phyloP scores from a whole-genome alignment of 1,139 yeast species.

The Keqinozyma sinolaborantium region DNA sequence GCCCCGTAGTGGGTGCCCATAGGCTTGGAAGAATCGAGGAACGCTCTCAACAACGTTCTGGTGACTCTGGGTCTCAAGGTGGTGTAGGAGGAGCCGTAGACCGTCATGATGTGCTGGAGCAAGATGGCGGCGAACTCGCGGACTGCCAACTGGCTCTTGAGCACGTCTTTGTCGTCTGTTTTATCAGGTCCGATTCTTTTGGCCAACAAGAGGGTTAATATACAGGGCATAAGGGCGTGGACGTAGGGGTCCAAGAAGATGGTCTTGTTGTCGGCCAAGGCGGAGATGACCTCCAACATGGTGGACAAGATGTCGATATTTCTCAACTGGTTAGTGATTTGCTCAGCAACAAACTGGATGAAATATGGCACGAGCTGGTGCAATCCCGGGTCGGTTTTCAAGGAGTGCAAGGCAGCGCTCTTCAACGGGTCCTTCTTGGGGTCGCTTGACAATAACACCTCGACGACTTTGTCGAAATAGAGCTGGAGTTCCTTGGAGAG shows the following conservation, averaged over 20 bases:
- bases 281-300: conserved; percentile 86
- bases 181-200: conserved; percentile 73
- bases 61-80: conserved; percentile 93
- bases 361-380: conserved; percentile 97
- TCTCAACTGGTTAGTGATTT: conserved; percentile 82
- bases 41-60: conserved; percentile 85
- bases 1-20: conserved; percentile 94
- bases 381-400: conserved; percentile 90
- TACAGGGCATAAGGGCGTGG: conserved; percentile 94
- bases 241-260: conserved; percentile 94
- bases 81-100: conserved; percentile 83
- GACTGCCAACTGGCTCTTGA: conserved; percentile 53
- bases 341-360: conserved; percentile 94
- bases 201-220: conserved; percentile 83
- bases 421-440: conserved; percentile 58
- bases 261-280: conserved; percentile 79
- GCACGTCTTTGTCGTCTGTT: conserved; percentile 29
- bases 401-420: conserved; percentile 77
- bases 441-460: conserved; percentile 64
- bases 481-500: conserved; percentile 90
- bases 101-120: conserved; percentile 69
- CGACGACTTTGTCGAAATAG: conserved; percentile 87
- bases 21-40: conserved; percentile 73
- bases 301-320: conserved; percentile 73
- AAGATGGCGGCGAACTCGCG: conserved; percentile 88